Evolutionary conservation across 805 yeast genomes (phyloP), one percentile per base, ranked within the genome.

Genomic region (Tetrapisispora fleetii): DNA sequence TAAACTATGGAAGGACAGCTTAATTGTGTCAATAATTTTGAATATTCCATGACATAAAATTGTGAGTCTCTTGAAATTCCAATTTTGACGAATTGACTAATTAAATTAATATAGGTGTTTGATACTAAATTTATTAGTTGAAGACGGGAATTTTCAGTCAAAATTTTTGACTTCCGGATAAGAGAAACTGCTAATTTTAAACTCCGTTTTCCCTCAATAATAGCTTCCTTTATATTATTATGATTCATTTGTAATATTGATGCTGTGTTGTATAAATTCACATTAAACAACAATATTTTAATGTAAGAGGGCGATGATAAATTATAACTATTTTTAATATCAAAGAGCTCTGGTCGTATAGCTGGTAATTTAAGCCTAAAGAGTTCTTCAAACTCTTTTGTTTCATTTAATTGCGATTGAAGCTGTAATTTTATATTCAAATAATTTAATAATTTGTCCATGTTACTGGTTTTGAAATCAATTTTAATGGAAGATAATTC

Each of bases 21-120:
- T 8, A 65, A 35, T 1, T 64, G 54, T 4, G 62, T 56, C 17
- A 73, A 58, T 13, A 78, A 57, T 35, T 65, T 68, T 6, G 65
- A 62, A 36, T 77, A 67, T 54, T 84, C 90, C 6, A 67, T 67
- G 3, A 73, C 53, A 61, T 74, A 83, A 57, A 71, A 79, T 2
- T 74, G 72, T 43, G 80, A 72, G 48, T 83, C 88, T 52, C 77
- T 78, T 0, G 80, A 66, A 2, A 80, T 57, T 0, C 90, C 89
- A 37, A 78, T 58, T 36, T 71, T 74, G 16, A 70, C 63, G 47
- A 72, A 68, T 0, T 68, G 56, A 3, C 67, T 60, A 21, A 79
- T 63, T 24, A 78, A 62, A 2, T 49, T 48, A 7, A 64, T 60
- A 53, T 77, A 78, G 2, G 76, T 54, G 4, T 60, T 55, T 13